Conservation (phyloP, 495 filamentous ascomycete species). For the Daldinia concentrica region DNA sequence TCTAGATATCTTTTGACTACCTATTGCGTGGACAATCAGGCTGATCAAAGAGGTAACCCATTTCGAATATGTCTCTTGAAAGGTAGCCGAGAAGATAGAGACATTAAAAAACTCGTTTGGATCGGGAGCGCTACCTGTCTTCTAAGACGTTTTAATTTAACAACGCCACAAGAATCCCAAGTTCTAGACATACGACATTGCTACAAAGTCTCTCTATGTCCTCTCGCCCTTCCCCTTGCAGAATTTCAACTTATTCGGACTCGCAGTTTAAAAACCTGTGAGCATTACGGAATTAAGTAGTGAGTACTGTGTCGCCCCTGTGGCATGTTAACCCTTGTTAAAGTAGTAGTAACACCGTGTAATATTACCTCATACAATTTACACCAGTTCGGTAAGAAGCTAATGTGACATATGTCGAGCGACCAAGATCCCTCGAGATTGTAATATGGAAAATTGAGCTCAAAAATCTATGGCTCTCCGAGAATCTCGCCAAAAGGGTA, state of each 20-base stretch:
- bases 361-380: constrained; percentile 19
- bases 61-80: neutral
- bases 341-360: constrained; percentile 27
- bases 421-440: neutral
- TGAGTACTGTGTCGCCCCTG: constrained; percentile 30
- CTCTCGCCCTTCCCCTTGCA: neutral
- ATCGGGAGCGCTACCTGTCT: neutral
- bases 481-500: constrained; percentile 22
- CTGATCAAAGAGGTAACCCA: neutral
- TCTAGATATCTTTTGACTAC: neutral
- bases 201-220: neutral
- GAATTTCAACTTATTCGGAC: neutral
- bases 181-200: constrained; percentile 20
- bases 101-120: neutral
- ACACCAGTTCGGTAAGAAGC: constrained; percentile 16
- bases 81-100: neutral
- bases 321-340: constrained; percentile 20
- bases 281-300: constrained; percentile 15
- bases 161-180: constrained; percentile 1
- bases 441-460: neutral
- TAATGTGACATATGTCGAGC: constrained; percentile 22
- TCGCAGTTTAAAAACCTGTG: neutral
- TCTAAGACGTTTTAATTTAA: constrained; percentile 3
- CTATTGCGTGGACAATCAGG: neutral
- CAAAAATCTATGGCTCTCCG: constrained; percentile 16